Evolutionary conservation across 805 yeast genomes (phyloP).

Genomic region (Myxozyma geophila): DNA sequence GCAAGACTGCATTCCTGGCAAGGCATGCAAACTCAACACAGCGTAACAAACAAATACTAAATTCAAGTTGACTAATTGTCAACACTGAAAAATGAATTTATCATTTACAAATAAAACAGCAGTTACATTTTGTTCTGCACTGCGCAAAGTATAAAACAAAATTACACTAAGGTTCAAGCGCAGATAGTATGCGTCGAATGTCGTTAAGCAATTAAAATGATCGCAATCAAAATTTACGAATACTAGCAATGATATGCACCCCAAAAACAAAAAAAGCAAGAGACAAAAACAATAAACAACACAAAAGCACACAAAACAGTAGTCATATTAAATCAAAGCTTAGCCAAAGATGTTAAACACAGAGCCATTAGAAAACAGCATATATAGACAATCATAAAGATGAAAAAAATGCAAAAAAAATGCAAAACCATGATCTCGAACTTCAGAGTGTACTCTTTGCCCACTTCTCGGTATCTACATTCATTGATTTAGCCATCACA

Average conservation of each 20-base stretch:
- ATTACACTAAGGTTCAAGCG: too few species aligned
- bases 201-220: not conserved
- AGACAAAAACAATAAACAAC: not conserved
- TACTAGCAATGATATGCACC: not conserved
- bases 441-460: conserved; percentile 15
- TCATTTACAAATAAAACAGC: too few species aligned
- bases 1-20: too few species aligned
- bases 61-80: too few species aligned
- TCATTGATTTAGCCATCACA: conserved; percentile 10
- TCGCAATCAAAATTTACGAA: not conserved
- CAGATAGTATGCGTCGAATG: not conserved
- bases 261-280: not conserved
- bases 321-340: not conserved
- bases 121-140: too few species aligned
- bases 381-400: not conserved
- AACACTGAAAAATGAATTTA: not conserved
- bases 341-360: not conserved
- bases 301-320: not conserved
- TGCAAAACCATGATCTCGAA: not conserved
- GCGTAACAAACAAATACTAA: too few species aligned
- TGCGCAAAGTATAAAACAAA: too few species aligned
- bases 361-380: not conserved
- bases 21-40: not conserved
- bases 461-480: conserved; percentile 26
- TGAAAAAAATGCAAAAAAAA: not conserved